Conservation (phyloP, 495 filamentous ascomycete genomes). For the Durotheca rogersii region DNA sequence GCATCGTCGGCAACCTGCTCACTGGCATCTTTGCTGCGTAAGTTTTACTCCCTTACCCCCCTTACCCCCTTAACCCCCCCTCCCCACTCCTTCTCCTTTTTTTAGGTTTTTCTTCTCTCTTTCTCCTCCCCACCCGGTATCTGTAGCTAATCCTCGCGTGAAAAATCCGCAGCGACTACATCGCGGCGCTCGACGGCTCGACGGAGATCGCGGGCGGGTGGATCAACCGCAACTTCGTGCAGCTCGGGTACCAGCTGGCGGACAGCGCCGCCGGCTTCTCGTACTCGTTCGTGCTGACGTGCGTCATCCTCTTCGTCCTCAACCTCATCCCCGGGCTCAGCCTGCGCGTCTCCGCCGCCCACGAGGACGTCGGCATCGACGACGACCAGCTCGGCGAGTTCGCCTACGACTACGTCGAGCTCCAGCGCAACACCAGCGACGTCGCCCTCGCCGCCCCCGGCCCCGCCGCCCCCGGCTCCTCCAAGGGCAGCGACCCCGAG, state of each 20-base stretch:
- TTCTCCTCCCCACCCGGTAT: not conserved
- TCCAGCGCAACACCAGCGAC: slow-evolving; percentile 66
- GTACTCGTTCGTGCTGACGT: slow-evolving; percentile 77
- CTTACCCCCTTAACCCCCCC: too few species aligned
- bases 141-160: slow-evolving; percentile 1
- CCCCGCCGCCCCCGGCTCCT: slow-evolving; percentile 65
- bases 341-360: slow-evolving; percentile 70
- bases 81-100: not conserved
- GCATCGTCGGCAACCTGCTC: slow-evolving; percentile 71
- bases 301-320: slow-evolving; percentile 73
- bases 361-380: slow-evolving; percentile 76
- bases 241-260: slow-evolving; percentile 75
- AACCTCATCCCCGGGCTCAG: slow-evolving; percentile 73
- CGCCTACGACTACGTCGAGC: slow-evolving; percentile 81
- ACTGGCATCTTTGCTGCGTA: slow-evolving; percentile 82
- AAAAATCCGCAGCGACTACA: slow-evolving; percentile 60
- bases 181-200: slow-evolving; percentile 71
- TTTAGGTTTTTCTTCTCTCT: not conserved
- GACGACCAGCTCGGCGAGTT: slow-evolving; percentile 83
- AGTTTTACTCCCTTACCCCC: too few species aligned
- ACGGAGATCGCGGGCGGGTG: slow-evolving; percentile 66
- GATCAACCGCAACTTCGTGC: slow-evolving; percentile 75
- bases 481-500: slow-evolving; percentile 55
- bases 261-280: slow-evolving; percentile 70
- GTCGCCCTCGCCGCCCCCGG: slow-evolving; percentile 3